Conservation (phyloP, 208 protist species). For the Acanthamoeba divionensis region DNA sequence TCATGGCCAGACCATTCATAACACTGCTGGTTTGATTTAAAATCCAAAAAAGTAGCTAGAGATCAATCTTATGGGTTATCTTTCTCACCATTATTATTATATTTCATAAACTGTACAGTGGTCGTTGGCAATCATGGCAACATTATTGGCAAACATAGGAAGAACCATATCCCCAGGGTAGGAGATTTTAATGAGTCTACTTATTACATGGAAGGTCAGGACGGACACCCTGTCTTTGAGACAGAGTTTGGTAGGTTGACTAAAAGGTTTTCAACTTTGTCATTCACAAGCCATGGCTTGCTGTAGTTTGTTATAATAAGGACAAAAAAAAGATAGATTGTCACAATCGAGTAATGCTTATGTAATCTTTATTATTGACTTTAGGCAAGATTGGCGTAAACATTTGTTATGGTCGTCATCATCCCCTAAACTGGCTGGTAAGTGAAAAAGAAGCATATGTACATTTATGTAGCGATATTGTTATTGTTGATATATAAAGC, state of each 20-base stretch:
- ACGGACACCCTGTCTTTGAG: conserved; percentile 85
- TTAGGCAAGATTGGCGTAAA: conserved; percentile 80
- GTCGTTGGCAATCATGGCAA: conserved; percentile 81
- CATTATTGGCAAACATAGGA: conserved; percentile 84
- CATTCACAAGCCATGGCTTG: too few relatives aligned
- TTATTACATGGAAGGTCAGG: conserved; percentile 86
- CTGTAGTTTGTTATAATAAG: too few relatives aligned
- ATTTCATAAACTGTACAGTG: too few relatives aligned
- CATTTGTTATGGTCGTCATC: conserved; percentile 88
- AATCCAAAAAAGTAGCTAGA: too few relatives aligned
- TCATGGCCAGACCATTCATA: conserved; percentile 82
- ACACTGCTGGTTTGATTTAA: conserved; percentile 79
- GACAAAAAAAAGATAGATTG: too few relatives aligned
- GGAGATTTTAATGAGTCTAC: conserved; percentile 89
- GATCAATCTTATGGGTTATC: too few relatives aligned
- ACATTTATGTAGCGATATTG: background rate
- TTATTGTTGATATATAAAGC: background rate
- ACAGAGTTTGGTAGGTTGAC: conserved; percentile 78
- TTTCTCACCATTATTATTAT: background rate
- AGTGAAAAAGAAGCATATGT: background rate
- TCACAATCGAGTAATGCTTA: too few relatives aligned
- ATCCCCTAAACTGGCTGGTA: conserved; percentile 84
- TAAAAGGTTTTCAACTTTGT: too few relatives aligned
- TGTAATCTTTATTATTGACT: background rate
- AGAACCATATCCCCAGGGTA: conserved; percentile 88